phyloP scores from a whole-genome alignment of 2,329 filamentous ascomycete species.

The Waltergamsia citrina region DNA sequence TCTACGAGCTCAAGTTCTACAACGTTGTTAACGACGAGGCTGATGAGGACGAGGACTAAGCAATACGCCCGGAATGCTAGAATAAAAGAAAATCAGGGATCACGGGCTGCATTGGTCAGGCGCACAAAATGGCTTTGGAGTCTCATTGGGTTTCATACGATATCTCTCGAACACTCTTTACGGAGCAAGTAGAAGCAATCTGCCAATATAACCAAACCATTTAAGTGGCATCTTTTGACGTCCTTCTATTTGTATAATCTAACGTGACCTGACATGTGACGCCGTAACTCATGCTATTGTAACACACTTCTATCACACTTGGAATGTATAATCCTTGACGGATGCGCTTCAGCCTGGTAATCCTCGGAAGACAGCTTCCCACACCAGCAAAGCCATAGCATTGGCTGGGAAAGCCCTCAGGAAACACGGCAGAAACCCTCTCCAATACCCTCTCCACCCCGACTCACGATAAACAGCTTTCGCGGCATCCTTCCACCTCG shows the following conservation, averaged over 20 bases:
- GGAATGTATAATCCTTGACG: too few relatives aligned
- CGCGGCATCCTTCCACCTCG: constrained; percentile 72
- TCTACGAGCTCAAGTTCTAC: constrained; percentile 99
- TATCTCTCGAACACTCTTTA: not conserved
- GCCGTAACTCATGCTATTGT: too few relatives aligned
- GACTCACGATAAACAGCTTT: constrained; percentile 64
- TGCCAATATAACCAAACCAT: constrained; percentile 5
- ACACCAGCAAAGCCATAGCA: constrained; percentile 84
- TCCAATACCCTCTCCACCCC: constrained; percentile 78
- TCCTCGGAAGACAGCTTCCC: constrained; percentile 80
- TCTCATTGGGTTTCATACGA: not conserved
- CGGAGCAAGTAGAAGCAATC: not conserved
- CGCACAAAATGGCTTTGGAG: not conserved
- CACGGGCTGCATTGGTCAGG: too few relatives aligned
- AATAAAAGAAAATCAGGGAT: too few relatives aligned
- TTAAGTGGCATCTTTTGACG: constrained; percentile 3
- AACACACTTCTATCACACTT: too few relatives aligned
- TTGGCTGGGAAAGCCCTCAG: constrained; percentile 91
- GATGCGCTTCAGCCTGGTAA: constrained; percentile 37
- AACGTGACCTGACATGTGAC: not conserved
- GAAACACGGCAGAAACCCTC: constrained; percentile 91
- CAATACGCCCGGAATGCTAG: too few relatives aligned
- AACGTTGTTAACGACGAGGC: constrained; percentile 98
- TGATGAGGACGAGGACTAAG: constrained; percentile 98
- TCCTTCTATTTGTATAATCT: not conserved